Evolutionary conservation across 2,329 filamentous ascomycete species (phyloP).

Genomic region (Botryosphaeria agaves): DNA sequence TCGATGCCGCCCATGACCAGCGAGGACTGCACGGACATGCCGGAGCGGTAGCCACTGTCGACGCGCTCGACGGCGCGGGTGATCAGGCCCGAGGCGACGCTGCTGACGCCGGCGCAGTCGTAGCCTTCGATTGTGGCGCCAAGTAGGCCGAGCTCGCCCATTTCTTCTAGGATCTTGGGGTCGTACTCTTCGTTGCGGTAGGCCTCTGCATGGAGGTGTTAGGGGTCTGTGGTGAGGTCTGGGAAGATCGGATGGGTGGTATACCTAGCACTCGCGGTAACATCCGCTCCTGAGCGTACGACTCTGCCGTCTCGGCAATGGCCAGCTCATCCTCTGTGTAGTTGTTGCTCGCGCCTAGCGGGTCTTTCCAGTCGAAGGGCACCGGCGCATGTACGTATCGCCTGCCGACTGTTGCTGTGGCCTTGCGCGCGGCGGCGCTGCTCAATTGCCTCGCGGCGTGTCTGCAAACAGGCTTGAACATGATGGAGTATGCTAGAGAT

Average conservation of each 20-base stretch:
- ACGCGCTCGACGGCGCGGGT: constrained; percentile 81
- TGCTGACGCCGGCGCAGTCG: constrained; percentile 74
- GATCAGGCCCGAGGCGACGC: constrained; percentile 76
- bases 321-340: constrained; percentile 83
- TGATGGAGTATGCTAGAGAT: constrained; percentile 9
- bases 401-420: constrained; percentile 13
- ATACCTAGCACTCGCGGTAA: constrained; percentile 71
- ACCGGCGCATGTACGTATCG: constrained; percentile 25
- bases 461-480: constrained; percentile 26
- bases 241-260: constrained; percentile 5
- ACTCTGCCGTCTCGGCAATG: constrained; percentile 76
- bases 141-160: constrained; percentile 81
- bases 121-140: constrained; percentile 78
- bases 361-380: constrained; percentile 82
- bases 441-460: constrained; percentile 22
- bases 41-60: constrained; percentile 80
- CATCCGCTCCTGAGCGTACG: constrained; percentile 85
- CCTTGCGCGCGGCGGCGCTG: constrained; percentile 10
- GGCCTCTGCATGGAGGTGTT: constrained; percentile 43
- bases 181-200: constrained; percentile 82
- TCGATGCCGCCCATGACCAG: constrained; percentile 87
- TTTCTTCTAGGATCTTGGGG: constrained; percentile 68
- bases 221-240: no score
- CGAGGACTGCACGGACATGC: constrained; percentile 86
- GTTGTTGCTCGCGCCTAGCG: constrained; percentile 54